Conservation (phyloP, 257 asterid species). For the Penstemon newberryi region DNA sequence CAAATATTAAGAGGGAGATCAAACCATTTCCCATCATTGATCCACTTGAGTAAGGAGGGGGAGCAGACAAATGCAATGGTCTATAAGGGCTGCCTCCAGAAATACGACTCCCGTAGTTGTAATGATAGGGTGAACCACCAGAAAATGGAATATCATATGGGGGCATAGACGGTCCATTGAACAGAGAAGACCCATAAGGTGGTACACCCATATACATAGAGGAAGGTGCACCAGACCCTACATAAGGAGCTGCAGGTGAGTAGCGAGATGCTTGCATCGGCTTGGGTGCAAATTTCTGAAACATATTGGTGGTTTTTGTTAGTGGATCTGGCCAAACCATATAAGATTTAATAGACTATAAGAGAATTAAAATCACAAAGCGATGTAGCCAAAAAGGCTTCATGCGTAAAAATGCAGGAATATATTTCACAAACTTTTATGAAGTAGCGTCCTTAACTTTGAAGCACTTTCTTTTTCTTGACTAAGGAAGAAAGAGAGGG, state of each 20-base stretch:
- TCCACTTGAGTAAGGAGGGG: slow-evolving; percentile 76
- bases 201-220: slow-evolving; percentile 79
- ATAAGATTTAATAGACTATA: too few relatives aligned
- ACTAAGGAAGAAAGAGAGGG: too few relatives aligned
- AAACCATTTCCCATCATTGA: slow-evolving; percentile 67
- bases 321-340: background rate
- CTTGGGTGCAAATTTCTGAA: slow-evolving; percentile 67
- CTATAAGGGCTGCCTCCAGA: slow-evolving; percentile 85
- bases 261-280: slow-evolving; percentile 73
- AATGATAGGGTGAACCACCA: slow-evolving; percentile 81
- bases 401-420: too few relatives aligned
- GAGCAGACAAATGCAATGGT: slow-evolving; percentile 66
- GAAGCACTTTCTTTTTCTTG: too few relatives aligned
- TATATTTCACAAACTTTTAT: too few relatives aligned
- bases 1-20: slow-evolving; percentile 8
- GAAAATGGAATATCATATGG: slow-evolving; percentile 44
- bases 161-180: slow-evolving; percentile 67
- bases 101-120: slow-evolving; percentile 70
- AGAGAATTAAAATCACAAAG: too few relatives aligned
- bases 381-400: too few relatives aligned
- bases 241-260: slow-evolving; percentile 60
- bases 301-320: background rate
- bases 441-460: too few relatives aligned
- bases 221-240: slow-evolving; percentile 71
- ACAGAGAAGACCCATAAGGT: slow-evolving; percentile 77